Base-by-base conservation (phyloP, 495 filamentous ascomycete genomes). In the Baudoinia panamericana region DNA sequence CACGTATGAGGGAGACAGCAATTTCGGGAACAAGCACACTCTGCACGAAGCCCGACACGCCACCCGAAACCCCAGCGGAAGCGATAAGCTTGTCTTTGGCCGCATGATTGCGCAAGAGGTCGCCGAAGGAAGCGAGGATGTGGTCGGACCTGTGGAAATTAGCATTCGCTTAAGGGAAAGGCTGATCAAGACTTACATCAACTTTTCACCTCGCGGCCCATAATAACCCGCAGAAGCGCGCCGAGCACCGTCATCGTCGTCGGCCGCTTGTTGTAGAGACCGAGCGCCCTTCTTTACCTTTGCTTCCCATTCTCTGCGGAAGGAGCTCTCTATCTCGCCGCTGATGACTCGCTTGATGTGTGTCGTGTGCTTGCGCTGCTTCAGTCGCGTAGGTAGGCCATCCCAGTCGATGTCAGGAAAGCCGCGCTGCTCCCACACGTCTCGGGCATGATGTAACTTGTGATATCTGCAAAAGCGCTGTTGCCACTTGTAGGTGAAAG, bases 21-120 rank as follows among this genome's bases (percentile, higher is more conserved):
- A 95, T 56, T 56, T 97, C 90, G 0, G 87, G 87, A 11, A 93
- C 85, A 29, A 95, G 62, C 2, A 96, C 90, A 0, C 68, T 65
- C 59, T 94, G 85, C 6, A 94, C 72, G 50, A 83, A 97, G 13
- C 69, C 72, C 11, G 73, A 74, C 20, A 82, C 68, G 8, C 84
- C 82, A 18, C 79, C 68, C 0, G 68, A 66, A 24, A 82, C 68
- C 8, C 84, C 82, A 15, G 77, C 64, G 0, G 69, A 65, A 9
- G 80, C 73, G 32, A 93, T 67, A 10, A 92, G 63, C 27, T 63
- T 62, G 57, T 94, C 87, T 35, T 66, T 65, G 12, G 70, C 57
- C 7, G 79, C 72, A 30, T 78, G 63, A 43, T 73, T 69, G 22
- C 77, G 72, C 13, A 95, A 58, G 31, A 72, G 59, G 3, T 68